Evolutionary conservation across 148 eudicot genomes (phyloP), one percentile per base, ranked within the genome.

Genomic region (Cornus kousa): DNA sequence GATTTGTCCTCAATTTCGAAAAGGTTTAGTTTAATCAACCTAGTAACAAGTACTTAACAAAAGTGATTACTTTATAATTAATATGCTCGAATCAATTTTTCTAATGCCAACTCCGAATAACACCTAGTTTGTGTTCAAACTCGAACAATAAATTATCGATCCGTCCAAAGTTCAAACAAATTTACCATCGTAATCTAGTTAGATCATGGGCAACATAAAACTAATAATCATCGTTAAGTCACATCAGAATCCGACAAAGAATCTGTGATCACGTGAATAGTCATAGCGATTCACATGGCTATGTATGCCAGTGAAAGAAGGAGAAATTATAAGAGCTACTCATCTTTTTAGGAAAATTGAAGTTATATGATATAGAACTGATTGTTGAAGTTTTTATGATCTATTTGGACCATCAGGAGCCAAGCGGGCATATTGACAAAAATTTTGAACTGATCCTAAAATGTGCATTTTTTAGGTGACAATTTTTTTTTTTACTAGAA

Each of bases 1-100:
- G 33, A 46, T 75, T 40, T 19, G 71, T 46, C 35, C 70, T 53
- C 59, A 68, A 65, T 65, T 73, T 37, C 50, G 35, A 76, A 76
- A 76, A 43, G 53, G 14, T 32, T 67, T 28, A 46, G 62, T 32
- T 75, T 40, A 64, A 76, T n/a, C 22, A 65, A 62, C 31, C 53
- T 32, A 65, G 11, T 16, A 24, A 14, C 31, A 65, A 65, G 59
- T 67, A 50, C 19, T 76, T 19, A 33, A 67, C 24, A 46, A 67
- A 22, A 17, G 24, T 24, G 14, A 40, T 3, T 75, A 28, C 60
- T 32, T 19, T 50, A 28, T 8, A 6, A 13, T 14, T 67, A 17
- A 39, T 6, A 67, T 31, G 12, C 39, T 76, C 9, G 22, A 6
- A 17, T 16, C 23, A 50, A 9, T 31, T 46, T 46, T n/a, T 4